phyloP scores from a whole-genome alignment of 805 yeast genomes.

The Lipomyces mesembrius region DNA sequence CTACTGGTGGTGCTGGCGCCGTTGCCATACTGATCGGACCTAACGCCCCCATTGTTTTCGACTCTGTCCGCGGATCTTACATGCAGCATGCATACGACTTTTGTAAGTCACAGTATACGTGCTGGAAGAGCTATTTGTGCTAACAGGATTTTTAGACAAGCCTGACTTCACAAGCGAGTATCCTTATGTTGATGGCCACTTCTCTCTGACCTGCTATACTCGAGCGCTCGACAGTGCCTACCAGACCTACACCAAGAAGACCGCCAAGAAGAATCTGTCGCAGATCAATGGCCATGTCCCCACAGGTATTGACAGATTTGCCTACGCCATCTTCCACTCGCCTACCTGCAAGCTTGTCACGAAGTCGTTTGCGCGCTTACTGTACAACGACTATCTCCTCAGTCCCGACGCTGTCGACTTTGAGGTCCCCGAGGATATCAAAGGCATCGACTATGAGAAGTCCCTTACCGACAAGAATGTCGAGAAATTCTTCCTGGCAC shows the following conservation, averaged over 20 bases:
- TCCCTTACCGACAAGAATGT: constrained; percentile 77
- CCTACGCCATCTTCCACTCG: constrained; percentile 95
- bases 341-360: constrained; percentile 96
- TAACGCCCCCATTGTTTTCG: constrained; percentile 95
- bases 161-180: constrained; percentile 96
- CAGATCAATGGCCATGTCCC: constrained; percentile 52
- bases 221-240: constrained; percentile 90
- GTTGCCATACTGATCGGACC: constrained; percentile 96
- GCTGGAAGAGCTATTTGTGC: not conserved
- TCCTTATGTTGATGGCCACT: constrained; percentile 97
- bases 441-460: constrained; percentile 67
- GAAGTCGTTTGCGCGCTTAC: constrained; percentile 89
- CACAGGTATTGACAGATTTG: constrained; percentile 70
- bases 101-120: constrained; percentile 54
- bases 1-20: constrained; percentile 99
- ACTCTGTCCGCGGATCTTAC: constrained; percentile 83
- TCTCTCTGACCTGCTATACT: constrained; percentile 89
- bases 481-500: constrained; percentile 82
- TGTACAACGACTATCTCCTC: constrained; percentile 83
- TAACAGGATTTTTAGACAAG: constrained; percentile 46
- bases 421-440: constrained; percentile 57
- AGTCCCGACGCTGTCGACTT: constrained; percentile 57
- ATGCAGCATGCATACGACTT: constrained; percentile 98
- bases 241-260: constrained; percentile 77
- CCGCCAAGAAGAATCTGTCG: constrained; percentile 56